Evolutionary conservation across 352 stramenopile species (phyloP).

Genomic region (Pythium angustatum): DNA sequence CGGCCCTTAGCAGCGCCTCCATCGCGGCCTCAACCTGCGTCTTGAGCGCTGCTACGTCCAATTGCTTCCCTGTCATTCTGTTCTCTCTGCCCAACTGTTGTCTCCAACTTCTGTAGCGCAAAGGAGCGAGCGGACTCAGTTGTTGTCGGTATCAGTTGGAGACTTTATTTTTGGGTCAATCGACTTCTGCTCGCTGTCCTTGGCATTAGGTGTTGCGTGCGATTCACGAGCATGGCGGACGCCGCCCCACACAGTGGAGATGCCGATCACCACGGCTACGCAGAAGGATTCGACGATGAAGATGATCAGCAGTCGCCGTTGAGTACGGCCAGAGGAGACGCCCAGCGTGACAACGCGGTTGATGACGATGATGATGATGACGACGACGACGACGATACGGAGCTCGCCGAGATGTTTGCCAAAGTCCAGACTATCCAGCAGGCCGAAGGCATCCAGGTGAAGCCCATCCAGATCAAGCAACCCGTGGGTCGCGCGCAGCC

Average conservation of each 20-base stretch:
- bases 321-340: not conserved
- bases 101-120: too few relatives aligned
- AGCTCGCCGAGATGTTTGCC: conserved; percentile 72
- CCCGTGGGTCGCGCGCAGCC: conserved; percentile 17
- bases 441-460: conserved; percentile 34
- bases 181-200: not conserved
- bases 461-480: conserved; percentile 10
- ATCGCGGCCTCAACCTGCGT: conserved; percentile 55
- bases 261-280: conserved; percentile 9
- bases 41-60: conserved; percentile 40
- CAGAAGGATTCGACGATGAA: conserved; percentile 15
- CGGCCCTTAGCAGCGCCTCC: conserved; percentile 55
- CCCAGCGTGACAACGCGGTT: not conserved
- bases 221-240: conserved; percentile 7
- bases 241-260: not conserved
- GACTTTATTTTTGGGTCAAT: not conserved
- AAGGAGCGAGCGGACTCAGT: too few relatives aligned
- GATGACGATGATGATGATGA: conserved; percentile 31
- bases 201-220: not conserved
- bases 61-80: conserved; percentile 37
- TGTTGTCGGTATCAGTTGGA: too few relatives aligned
- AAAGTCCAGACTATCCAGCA: conserved; percentile 74
- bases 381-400: conserved; percentile 49
- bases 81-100: not conserved
- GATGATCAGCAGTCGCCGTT: not conserved